Percentiles rank a stretch among this genome's conserved stretches.
phyloP scores from a whole-genome alignment of 2,329 filamentous ascomycete species.

The Talaromyces albobiverticillius region DNA sequence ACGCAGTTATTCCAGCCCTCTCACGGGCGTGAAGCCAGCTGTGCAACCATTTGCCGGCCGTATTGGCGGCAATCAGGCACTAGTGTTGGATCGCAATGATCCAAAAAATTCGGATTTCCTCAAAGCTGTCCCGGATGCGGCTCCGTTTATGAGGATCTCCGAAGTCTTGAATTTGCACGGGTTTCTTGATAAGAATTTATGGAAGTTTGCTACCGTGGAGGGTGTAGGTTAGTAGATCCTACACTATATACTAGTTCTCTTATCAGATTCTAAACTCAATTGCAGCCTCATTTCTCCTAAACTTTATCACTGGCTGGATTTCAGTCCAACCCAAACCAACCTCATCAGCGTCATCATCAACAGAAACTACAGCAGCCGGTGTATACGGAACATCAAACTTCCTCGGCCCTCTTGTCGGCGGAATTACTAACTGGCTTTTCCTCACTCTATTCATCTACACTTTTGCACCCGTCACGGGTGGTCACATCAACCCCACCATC shows the following conservation, averaged over 20 bases:
- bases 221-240: slow-evolving; percentile 29
- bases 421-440: slow-evolving; percentile 40
- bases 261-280: not conserved
- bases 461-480: slow-evolving; percentile 49
- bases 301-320: slow-evolving; percentile 21
- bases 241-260: not conserved
- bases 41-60: slow-evolving; percentile 45
- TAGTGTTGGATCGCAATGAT: slow-evolving; percentile 29
- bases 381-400: slow-evolving; percentile 28
- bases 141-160: slow-evolving; percentile 36
- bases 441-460: slow-evolving; percentile 51
- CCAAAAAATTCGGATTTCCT: slow-evolving; percentile 26
- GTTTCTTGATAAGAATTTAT: slow-evolving; percentile 33
- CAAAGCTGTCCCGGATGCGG: slow-evolving; percentile 39
- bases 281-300: slow-evolving; percentile 2
- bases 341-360: slow-evolving; percentile 21
- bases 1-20: slow-evolving; percentile 26
- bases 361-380: slow-evolving; percentile 17
- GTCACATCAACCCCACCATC: slow-evolving; percentile 54
- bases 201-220: slow-evolving; percentile 43
- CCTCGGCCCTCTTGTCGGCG: slow-evolving; percentile 32
- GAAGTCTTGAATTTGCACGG: slow-evolving; percentile 35
- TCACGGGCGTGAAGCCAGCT: slow-evolving; percentile 21
- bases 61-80: slow-evolving; percentile 36
- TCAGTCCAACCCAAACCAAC: not conserved